Evolutionary conservation across 192 early-diverging fungal species (phyloP).

Genomic region (Coemansia sp.): DNA sequence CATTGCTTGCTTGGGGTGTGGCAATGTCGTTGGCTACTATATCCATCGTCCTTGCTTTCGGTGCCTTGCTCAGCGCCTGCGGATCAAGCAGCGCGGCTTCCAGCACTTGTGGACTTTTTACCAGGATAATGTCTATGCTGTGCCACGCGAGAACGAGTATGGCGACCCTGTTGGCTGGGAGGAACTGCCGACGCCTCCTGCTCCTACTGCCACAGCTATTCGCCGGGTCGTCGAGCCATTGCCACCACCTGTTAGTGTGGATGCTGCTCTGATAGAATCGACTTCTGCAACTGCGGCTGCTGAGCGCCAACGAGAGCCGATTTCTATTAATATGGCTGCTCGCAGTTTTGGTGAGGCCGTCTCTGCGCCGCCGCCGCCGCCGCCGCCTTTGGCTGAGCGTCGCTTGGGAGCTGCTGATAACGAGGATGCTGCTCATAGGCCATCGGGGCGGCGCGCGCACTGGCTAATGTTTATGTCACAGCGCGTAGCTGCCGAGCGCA

Average conservation of each 20-base stretch:
- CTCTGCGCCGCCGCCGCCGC: too few species aligned
- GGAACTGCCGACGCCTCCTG: constrained; percentile 32
- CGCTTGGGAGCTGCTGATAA: not conserved
- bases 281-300: not conserved
- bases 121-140: constrained; percentile 43
- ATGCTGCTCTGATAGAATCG: not conserved
- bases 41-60: constrained; percentile 52
- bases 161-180: constrained; percentile 42
- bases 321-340: not conserved
- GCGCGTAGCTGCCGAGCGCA: constrained; percentile 11
- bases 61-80: constrained; percentile 47
- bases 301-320: not conserved
- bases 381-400: not conserved
- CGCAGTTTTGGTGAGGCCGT: constrained; percentile 1
- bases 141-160: constrained; percentile 38
- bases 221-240: not conserved
- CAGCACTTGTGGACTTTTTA: constrained; percentile 55
- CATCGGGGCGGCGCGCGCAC: not conserved
- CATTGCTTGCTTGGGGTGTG: constrained; percentile 50
- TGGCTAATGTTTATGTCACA: constrained; percentile 14
- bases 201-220: constrained; percentile 23
- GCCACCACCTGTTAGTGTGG: not conserved
- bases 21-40: constrained; percentile 49
- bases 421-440: not conserved
- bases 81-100: constrained; percentile 50